Evolutionary conservation across 176 grass and related monocot species (phyloP).

Genomic region (Carex littledalei): DNA sequence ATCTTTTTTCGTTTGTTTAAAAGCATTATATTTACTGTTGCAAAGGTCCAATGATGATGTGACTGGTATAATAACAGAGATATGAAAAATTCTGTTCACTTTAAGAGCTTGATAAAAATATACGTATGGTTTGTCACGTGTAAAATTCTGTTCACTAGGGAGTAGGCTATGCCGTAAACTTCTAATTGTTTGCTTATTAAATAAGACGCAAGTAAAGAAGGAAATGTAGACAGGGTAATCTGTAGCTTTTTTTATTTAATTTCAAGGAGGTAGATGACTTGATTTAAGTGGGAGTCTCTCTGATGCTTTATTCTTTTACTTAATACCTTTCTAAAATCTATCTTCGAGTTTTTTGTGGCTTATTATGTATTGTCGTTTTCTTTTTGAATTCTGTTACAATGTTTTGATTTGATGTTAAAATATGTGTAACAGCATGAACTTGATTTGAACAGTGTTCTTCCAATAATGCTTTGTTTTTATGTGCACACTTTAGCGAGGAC

Average conservation of each 20-base stretch:
- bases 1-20: background rate
- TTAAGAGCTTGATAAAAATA: background rate
- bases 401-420: background rate
- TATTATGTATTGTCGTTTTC: no score
- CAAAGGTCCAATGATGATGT: background rate
- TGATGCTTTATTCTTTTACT: no score
- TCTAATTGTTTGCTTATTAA: no score
- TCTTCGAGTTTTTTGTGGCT: no score
- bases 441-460: background rate
- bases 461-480: background rate
- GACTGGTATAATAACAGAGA: background rate
- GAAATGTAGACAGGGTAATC: no score
- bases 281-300: no score
- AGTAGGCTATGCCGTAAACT: no score
- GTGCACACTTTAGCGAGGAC: background rate
- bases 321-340: no score
- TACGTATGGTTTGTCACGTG: background rate
- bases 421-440: background rate
- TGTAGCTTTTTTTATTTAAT: no score
- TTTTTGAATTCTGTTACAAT: background rate
- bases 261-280: no score
- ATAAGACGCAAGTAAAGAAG: no score
- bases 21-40: background rate
- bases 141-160: no score
- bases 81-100: background rate